Percentiles rank a stretch among this genome's conserved stretches.
Conservation (phyloP, 805 yeast species). For the Wickerhamiella bombiphila region DNA sequence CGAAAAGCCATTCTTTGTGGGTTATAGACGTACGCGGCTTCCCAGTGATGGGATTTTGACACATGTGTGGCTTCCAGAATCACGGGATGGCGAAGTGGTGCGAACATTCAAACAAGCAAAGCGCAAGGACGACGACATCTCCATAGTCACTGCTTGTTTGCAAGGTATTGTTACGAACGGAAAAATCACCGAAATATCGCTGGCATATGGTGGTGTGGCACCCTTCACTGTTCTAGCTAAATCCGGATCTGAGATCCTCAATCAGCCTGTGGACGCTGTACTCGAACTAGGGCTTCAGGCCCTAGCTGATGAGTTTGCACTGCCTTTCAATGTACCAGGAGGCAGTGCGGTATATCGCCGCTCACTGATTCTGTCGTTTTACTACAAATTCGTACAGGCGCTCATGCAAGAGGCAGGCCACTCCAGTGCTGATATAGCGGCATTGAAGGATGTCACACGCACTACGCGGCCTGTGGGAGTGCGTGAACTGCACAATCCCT, state of each 20-base stretch:
- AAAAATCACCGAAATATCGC: slow-evolving; percentile 19
- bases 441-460: slow-evolving; percentile 27
- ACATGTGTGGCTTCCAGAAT: slow-evolving; percentile 29
- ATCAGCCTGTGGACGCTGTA: slow-evolving; percentile 11
- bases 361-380: slow-evolving; percentile 32
- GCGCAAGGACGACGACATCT: slow-evolving; percentile 37
- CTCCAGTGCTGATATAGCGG: slow-evolving; percentile 18
- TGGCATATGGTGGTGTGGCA: slow-evolving; percentile 37
- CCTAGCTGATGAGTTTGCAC: slow-evolving; percentile 27
- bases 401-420: slow-evolving; percentile 15
- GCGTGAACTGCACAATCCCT: slow-evolving; percentile 28
- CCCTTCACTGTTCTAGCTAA: slow-evolving; percentile 31
- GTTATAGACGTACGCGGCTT: slow-evolving; percentile 30
- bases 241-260: slow-evolving; percentile 22
- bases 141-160: slow-evolving; percentile 33
- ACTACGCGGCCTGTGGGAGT: slow-evolving; percentile 23
- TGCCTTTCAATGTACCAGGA: slow-evolving; percentile 33
- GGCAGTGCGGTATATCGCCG: slow-evolving; percentile 35
- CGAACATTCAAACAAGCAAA: slow-evolving; percentile 33
- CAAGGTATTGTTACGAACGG: slow-evolving; percentile 15
- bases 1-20: slow-evolving; percentile 27
- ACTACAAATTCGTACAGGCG: slow-evolving; percentile 30
- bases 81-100: slow-evolving; percentile 26
- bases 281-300: slow-evolving; percentile 5
- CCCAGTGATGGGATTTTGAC: slow-evolving; percentile 27